Conservation (phyloP, 371 early-diverging fungal genomes). For the Apophysomyces variabilis region DNA sequence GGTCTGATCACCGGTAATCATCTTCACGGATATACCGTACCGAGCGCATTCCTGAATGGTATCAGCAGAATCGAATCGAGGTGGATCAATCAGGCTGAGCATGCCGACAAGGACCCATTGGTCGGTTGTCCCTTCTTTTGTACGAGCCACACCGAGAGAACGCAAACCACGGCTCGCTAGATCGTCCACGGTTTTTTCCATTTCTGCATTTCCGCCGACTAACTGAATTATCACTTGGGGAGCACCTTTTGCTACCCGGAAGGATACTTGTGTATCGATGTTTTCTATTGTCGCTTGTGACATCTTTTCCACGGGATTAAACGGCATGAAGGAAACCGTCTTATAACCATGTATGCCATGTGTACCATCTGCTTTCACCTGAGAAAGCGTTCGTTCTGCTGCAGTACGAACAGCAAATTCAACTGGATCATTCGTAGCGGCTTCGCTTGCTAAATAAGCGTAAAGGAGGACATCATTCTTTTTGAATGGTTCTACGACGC, state of each 20-base stretch:
- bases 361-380: slow-evolving; percentile 60
- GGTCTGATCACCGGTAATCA: slow-evolving; percentile 86
- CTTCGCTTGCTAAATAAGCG: slow-evolving; percentile 88
- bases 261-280: slow-evolving; percentile 62
- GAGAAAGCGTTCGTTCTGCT: slow-evolving; percentile 73
- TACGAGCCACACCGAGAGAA: slow-evolving; percentile 86
- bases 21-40: slow-evolving; percentile 76
- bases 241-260: slow-evolving; percentile 93
- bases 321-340: slow-evolving; percentile 85
- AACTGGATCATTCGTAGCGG: slow-evolving; percentile 91
- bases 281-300: slow-evolving; percentile 86
- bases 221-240: slow-evolving; percentile 90
- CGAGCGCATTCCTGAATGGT: slow-evolving; percentile 69
- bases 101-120: slow-evolving; percentile 72
- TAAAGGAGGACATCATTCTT: slow-evolving; percentile 84
- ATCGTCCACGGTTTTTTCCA: slow-evolving; percentile 75
- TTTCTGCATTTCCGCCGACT: slow-evolving; percentile 79
- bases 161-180: slow-evolving; percentile 84
- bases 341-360: slow-evolving; percentile 79
- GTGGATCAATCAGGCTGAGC: slow-evolving; percentile 89
- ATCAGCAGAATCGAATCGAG: slow-evolving; percentile 68
- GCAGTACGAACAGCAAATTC: slow-evolving; percentile 88
- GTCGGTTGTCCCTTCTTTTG: slow-evolving; percentile 66
- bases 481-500: slow-evolving; percentile 69
- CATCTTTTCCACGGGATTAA: slow-evolving; percentile 91